Evolutionary conservation across 148 eudicot genomes (phyloP), one percentile per base, ranked within the genome.

Genomic region (Chenopodium quinoa): DNA sequence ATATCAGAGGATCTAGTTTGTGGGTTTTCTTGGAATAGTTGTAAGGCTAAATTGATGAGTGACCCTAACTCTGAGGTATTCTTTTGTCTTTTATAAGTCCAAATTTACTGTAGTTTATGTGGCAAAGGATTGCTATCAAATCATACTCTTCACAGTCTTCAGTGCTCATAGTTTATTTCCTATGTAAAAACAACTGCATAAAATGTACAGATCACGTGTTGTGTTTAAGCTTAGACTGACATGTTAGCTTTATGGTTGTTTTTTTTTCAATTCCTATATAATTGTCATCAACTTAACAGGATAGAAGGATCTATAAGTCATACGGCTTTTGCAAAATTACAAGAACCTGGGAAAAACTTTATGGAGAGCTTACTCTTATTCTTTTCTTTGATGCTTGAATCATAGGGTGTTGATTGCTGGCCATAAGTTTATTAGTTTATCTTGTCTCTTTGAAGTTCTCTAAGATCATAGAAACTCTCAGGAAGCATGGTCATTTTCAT

Each of bases 1-100:
- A 89, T 92, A 46, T 92, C 96, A 8, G 90, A 88, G 84, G 92
- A 91, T 82, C 78, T 92, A 32, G 96, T 91, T 64, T 71, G 85
- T 80, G 78, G 75, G 73, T 88, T 88, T 83, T 90, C 92, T 14
- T 72, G 82, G 82, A 89, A 86, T 71, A 83, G 85, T 74, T 54
- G 37, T n/a, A 78, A 64, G 22, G 90, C 87, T 56, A 84, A 80
- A 56, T 74, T 79, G 69, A 63, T 48, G n/a, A 81, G 56, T 13
- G 88, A 78, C 22, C 81, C 50, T 5, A 80, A 72, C 37, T 73
- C 82, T 78, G 87, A 91, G 92, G 93, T 92, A 63, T 78, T 73
- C 86, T 14, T 29, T 67, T 27, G 32, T 25, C 71, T 12, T 66
- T 67, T 13, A 29, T 29, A 67, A 78, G 32, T 34, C 65, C 9